Conservation (phyloP, 2,329 filamentous ascomycete genomes). For the Aspergillus melleus region DNA sequence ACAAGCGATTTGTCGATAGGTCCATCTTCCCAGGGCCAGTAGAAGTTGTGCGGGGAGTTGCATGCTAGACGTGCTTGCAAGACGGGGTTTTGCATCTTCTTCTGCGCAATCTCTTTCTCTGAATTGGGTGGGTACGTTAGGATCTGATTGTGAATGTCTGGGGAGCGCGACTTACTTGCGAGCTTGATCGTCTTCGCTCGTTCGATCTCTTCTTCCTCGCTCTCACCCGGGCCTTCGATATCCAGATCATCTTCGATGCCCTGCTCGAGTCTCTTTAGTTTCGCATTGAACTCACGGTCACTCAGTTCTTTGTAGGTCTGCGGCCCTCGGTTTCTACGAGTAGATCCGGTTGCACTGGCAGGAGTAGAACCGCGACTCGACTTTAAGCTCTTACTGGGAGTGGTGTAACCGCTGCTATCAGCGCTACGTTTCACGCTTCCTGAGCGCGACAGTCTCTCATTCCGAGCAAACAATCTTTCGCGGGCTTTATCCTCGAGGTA, state of each 20-base stretch:
- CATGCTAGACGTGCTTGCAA: constrained; percentile 91
- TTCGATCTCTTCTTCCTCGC: constrained; percentile 62
- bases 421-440: constrained; percentile 61
- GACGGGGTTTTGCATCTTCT: constrained; percentile 89
- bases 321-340: constrained; percentile 52
- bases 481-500: constrained; percentile 54
- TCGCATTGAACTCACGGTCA: constrained; percentile 80
- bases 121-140: constrained; percentile 29
- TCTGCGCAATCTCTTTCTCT: constrained; percentile 82
- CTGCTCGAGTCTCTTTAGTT: constrained; percentile 49
- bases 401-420: constrained; percentile 42
- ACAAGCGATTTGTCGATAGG: constrained; percentile 78
- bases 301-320: constrained; percentile 69
- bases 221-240: constrained; percentile 38
- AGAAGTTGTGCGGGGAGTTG: constrained; percentile 95
- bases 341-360: constrained; percentile 51
- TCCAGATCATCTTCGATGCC: constrained; percentile 62
- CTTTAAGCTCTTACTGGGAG: constrained; percentile 69
- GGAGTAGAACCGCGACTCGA: constrained; percentile 77
- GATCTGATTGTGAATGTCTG: not conserved
- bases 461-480: constrained; percentile 47
- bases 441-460: constrained; percentile 36
- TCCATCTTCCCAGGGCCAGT: constrained; percentile 77
- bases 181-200: constrained; percentile 68
- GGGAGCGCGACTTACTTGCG: constrained; percentile 60